Base-by-base conservation (phyloP, 2,329 filamentous ascomycete genomes). In the Alternaria gaisen region DNA sequence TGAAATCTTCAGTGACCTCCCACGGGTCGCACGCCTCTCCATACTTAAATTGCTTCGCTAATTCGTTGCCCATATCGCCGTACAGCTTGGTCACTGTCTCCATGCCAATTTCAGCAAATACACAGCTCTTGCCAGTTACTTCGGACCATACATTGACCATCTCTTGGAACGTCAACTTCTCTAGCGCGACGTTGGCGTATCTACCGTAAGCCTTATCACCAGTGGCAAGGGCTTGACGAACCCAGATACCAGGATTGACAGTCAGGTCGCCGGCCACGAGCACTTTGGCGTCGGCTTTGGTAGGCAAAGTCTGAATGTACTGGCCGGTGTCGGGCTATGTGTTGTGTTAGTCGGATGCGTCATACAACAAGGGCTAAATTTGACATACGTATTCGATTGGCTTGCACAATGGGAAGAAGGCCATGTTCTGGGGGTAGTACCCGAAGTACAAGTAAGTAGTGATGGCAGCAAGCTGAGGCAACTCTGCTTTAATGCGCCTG, bases 401-500 rank as follows among this genome's bases (percentile, higher is more conserved):
- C 58, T 70, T 71, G 41, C 69, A 56, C 8, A 72, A 55, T 0
- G 72, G 70, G 34, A 73, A 70, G 58, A 68, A 73, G 0, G 72
- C 69, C 67, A 76, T 67, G 53, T 76, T 76, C 30, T 71, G 65
- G 1, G 73, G 67, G 30, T 76, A 76, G 40, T 72, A 75, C 1
- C 72, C 73, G 34, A 75, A 67, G 56, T 68, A 73, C 5, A 74
- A 61, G 38, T 72, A 76, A 2, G 72, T 72, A 0, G 69, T 75
- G 5, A 71, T 75, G 1, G 65, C 67, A 9, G 70, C 70, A 47
- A 76, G 48, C 2, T 61, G 41, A 3, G 72, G 72, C 7, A 74
- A 28, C 26, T 81, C 69, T 0, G 71, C 55, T 26, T 77, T 79
- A 68, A 83, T 83, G 30, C 76, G 77, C 18, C 70, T 72, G 60